Conservation (phyloP, 1,139 yeast genomes). For the Yamadazyma mexicana region DNA sequence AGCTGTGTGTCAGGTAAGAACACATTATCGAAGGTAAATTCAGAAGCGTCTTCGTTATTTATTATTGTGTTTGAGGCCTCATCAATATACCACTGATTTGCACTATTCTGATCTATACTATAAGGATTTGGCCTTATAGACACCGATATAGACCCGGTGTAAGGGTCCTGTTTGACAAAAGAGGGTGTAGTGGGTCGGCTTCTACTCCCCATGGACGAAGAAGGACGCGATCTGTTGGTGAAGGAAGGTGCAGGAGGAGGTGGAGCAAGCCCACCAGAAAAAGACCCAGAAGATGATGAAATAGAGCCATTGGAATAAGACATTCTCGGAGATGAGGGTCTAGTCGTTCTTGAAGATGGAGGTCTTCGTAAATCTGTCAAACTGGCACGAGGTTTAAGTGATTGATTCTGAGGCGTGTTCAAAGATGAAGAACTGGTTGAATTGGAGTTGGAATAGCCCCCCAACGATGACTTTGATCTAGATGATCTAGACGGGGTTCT, state of each 20-base stretch:
- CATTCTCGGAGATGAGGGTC: slow-evolving; percentile 23
- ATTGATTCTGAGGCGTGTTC: slow-evolving; percentile 17
- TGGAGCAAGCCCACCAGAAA: slow-evolving; percentile 2
- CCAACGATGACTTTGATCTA: slow-evolving; percentile 24
- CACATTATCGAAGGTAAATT: slow-evolving; percentile 76
- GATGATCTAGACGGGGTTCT: slow-evolving; percentile 16
- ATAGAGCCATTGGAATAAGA: slow-evolving; percentile 6
- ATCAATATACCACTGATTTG: slow-evolving; percentile 47
- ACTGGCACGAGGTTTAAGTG: slow-evolving; percentile 18
- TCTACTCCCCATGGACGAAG: slow-evolving; percentile 35
- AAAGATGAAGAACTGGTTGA: slow-evolving; percentile 7
- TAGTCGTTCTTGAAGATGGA: slow-evolving; percentile 23
- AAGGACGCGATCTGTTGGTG: slow-evolving; percentile 24
- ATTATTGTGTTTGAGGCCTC: slow-evolving; percentile 40
- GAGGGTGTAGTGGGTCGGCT: slow-evolving; percentile 45
- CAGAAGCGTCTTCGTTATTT: slow-evolving; percentile 50
- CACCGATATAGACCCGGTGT: slow-evolving; percentile 52
- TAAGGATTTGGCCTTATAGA: slow-evolving; percentile 56
- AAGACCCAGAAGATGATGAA: neutral
- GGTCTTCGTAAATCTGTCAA: slow-evolving; percentile 26
- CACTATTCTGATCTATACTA: slow-evolving; percentile 22
- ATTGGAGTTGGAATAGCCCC: slow-evolving; percentile 12
- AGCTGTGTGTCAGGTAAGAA: slow-evolving; percentile 50
- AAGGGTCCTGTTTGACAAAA: slow-evolving; percentile 33
- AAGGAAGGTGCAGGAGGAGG: slow-evolving; percentile 6